Evolutionary conservation across 768 basidiomycete genomes (phyloP), one percentile per base, ranked within the genome.

Genomic region (Pholiota conissans): DNA sequence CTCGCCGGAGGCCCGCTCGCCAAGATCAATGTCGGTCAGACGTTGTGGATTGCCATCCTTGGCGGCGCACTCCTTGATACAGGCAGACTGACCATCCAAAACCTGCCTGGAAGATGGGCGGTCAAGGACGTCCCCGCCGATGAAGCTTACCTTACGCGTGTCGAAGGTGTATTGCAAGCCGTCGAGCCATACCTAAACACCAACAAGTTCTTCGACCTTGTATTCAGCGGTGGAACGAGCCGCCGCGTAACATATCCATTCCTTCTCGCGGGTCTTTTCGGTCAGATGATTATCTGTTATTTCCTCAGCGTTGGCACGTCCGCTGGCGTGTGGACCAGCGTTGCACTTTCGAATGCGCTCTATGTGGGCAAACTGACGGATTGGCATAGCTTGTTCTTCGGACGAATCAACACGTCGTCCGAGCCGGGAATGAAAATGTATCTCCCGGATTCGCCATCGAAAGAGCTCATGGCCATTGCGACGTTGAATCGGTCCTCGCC

Each of bases 251-350:
- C 64, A 9, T 20, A 64, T 45, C 63, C 68, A 13, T 70, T 70
- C 58, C 60, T 70, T 34, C 29, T 66, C 3, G 59, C 63, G 27
- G 67, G 69, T 11, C 46, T 67, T 7, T 53, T 64, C 13, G 30
- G 30, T 6, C 30, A 32, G 30, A 58, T 61, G 6, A 45, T 63
- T 32, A 58, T 69, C 14, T 70, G 69, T 52, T 70, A 68, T 47
- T 66, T 68, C 57, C 67, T 70, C 32, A 50, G 60, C 34, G 63
- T 68, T 24, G 66, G 66, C 54, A 65, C 66, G 3, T 60, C 60
- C n/a, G 69, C 67, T 18, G 67, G 69, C 6, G 58, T 70, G 40
- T 70, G 67, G 67, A 68, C 64, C 2, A 62, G 55, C 34, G 66
- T 70, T 22, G 66, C 62, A 16, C 60, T 70, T 11, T 59, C 66